Conservation (phyloP, 2,329 filamentous ascomycete genomes). For the Trichoderma semiorbis region DNA sequence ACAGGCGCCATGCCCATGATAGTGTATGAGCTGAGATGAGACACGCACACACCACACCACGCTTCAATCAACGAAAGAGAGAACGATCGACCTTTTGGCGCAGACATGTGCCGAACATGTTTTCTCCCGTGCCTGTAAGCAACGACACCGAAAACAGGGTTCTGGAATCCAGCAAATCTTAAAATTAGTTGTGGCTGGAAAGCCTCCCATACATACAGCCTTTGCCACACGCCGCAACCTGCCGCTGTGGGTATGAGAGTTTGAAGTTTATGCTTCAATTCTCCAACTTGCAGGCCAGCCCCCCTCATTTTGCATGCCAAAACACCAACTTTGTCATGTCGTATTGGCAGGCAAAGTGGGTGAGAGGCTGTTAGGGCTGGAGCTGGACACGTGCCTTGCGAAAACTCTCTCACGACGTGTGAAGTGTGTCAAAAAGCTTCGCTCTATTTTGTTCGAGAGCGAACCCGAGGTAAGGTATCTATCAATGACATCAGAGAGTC, state of each 20-base stretch:
- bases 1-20: background rate
- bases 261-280: background rate
- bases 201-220: background rate
- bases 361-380: background rate
- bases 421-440: background rate
- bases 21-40: background rate
- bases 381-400: background rate
- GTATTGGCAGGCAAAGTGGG: background rate
- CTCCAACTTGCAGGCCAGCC: background rate
- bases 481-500: slow-evolving; percentile 5
- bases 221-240: background rate
- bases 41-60: background rate
- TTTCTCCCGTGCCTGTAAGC: background rate
- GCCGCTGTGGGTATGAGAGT: background rate
- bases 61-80: background rate
- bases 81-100: background rate
- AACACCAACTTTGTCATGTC: background rate
- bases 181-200: background rate
- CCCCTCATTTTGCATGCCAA: background rate
- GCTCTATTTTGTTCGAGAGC: background rate
- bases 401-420: background rate
- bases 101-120: background rate
- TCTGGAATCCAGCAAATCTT: background rate
- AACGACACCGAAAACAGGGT: background rate
- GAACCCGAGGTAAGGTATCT: background rate